These are phyloP conservation scores for Acanthamoeba rhysodes DNA, from an alignment of 208 protist genomes.

Conservation along the genomic window DNA sequence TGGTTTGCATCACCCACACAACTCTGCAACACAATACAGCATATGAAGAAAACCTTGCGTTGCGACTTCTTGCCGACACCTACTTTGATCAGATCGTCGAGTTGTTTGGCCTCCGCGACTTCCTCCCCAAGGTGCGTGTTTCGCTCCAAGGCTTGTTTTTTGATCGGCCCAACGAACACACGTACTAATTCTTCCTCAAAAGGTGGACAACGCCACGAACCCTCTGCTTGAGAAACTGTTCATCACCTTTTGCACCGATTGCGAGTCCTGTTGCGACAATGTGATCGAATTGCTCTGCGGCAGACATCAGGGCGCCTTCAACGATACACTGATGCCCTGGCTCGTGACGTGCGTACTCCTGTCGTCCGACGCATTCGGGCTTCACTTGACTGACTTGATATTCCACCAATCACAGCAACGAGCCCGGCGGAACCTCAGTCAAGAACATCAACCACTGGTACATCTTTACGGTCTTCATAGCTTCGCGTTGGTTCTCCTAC, in stretches of 20 bases:
- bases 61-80: slow-evolving; percentile 14
- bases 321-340: slow-evolving; percentile 48
- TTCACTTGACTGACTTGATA: slow-evolving; percentile 57
- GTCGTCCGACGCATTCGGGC: not conserved
- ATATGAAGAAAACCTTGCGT: not conserved
- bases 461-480: not conserved
- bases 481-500: not conserved
- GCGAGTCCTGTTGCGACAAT: slow-evolving; percentile 71
- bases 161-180: not conserved
- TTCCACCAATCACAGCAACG: slow-evolving; percentile 65
- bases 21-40: not conserved
- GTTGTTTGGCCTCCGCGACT: slow-evolving; percentile 47
- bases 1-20: not conserved
- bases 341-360: slow-evolving; percentile 71
- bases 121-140: slow-evolving; percentile 45
- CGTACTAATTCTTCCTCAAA: not conserved
- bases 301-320: slow-evolving; percentile 72
- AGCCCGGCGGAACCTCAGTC: slow-evolving; percentile 81
- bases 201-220: slow-evolving; percentile 44
- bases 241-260: slow-evolving; percentile 71
- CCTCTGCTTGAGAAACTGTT: slow-evolving; percentile 23
- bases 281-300: slow-evolving; percentile 69
- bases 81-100: slow-evolving; percentile 3
- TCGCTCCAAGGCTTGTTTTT: not conserved
- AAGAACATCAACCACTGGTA: slow-evolving; percentile 82